These are phyloP conservation scores for Astrocystis sublimbata DNA, from an alignment of 495 filamentous ascomycete genomes.

Conservation along the genomic window DNA sequence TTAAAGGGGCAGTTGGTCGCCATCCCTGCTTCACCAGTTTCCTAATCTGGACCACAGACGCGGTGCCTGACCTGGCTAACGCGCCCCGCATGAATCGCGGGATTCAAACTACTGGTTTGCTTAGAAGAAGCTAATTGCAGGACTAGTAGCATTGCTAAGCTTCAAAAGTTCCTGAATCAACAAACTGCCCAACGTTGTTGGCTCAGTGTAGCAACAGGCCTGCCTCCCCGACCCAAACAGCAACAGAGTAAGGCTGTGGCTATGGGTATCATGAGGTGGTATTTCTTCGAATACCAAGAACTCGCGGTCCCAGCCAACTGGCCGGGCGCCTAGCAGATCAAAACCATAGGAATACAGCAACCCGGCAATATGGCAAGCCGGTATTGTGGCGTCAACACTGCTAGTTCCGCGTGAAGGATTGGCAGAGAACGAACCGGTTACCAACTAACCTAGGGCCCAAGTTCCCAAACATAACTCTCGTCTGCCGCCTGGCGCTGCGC, in stretches of 20 bases:
- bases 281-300: not conserved
- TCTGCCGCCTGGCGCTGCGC: too few relatives aligned
- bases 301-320: not conserved
- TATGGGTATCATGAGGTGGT: not conserved
- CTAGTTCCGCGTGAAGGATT: not conserved
- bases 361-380: not conserved
- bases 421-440: not conserved
- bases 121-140: not conserved
- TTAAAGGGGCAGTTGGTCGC: conserved; percentile 1
- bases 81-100: not conserved
- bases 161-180: not conserved
- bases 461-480: not conserved
- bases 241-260: not conserved
- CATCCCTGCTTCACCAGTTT: not conserved
- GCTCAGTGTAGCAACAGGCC: not conserved
- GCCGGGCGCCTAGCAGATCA: not conserved
- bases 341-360: not conserved
- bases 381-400: not conserved
- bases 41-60: not conserved
- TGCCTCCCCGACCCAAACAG: not conserved
- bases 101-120: not conserved
- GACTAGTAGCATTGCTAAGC: not conserved
- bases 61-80: not conserved
- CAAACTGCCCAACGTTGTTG: too few relatives aligned
- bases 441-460: not conserved